Evolutionary conservation across 768 basidiomycete species (phyloP).

Genomic region (Lyophyllum decastes): DNA sequence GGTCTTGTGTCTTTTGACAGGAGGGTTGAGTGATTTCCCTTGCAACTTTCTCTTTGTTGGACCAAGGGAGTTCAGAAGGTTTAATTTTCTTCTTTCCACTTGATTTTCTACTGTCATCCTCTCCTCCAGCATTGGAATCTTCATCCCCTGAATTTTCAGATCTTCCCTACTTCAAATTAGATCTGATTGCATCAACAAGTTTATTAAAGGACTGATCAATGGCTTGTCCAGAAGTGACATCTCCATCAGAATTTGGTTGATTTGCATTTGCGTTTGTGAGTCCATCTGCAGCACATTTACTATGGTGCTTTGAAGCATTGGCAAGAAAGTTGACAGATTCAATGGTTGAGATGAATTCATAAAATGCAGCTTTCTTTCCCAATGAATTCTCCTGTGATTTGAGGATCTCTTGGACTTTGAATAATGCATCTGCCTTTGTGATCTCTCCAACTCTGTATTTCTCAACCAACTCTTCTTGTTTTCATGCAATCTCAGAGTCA

Average conservation of each 20-base stretch:
- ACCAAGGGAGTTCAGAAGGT: not conserved
- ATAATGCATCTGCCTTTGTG: not conserved
- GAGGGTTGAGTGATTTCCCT: not conserved
- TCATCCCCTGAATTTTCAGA: not conserved
- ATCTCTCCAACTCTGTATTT: not conserved
- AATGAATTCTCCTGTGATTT: not conserved
- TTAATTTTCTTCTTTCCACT: not conserved
- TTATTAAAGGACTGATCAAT: not conserved
- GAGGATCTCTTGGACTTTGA: not conserved
- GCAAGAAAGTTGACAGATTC: not conserved
- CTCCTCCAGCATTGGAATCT: not conserved
- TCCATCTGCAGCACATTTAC: not conserved
- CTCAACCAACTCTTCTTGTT: not conserved
- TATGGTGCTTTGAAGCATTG: not conserved
- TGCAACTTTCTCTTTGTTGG: not conserved
- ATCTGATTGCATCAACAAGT: not conserved
- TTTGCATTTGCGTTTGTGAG: not conserved
- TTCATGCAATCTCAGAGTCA: not conserved
- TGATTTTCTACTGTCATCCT: not conserved
- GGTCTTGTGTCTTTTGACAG: not conserved
- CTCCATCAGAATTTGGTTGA: not conserved
- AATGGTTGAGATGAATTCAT: not conserved
- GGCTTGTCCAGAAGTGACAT: not conserved
- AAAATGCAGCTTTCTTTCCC: not conserved
- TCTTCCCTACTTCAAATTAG: not conserved